Percentiles rank a stretch among this genome's conserved stretches.
These are phyloP conservation scores for Dysphania ambrosioides DNA, from an alignment of 148 eudicot genomes.

Conservation along the genomic window DNA sequence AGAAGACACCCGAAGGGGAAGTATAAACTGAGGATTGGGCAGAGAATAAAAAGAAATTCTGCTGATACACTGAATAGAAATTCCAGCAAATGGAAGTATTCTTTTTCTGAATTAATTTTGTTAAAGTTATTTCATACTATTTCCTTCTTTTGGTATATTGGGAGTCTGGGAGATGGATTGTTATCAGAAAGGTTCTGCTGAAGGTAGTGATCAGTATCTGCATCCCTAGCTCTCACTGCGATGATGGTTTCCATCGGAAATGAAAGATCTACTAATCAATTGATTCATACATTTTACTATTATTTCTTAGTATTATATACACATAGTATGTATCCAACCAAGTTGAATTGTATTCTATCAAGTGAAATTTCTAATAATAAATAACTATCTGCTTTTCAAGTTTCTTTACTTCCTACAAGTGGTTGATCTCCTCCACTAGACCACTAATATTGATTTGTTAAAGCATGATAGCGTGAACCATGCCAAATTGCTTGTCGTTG, in stretches of 20 bases:
- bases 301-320: conserved; percentile 4
- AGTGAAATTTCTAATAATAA: conserved; percentile 17
- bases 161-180: conserved; percentile 36
- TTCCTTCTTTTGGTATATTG: conserved; percentile 30
- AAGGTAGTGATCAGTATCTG: conserved; percentile 28
- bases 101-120: conserved; percentile 1
- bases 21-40: conserved; percentile 17
- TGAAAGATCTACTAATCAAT: conserved; percentile 18
- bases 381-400: neutral
- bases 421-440: neutral
- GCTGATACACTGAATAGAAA: conserved; percentile 25
- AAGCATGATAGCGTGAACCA: no score
- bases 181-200: conserved; percentile 28
- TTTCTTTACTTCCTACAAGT: neutral
- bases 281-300: conserved; percentile 25
- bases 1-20: conserved; percentile 21
- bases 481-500: neutral
- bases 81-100: conserved; percentile 27
- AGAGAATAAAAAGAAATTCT: conserved; percentile 20
- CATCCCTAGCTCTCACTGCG: conserved; percentile 32
- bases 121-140: conserved; percentile 21
- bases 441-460: no score
- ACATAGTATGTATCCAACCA: neutral
- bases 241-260: conserved; percentile 7
- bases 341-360: neutral